Percentiles rank a stretch among this genome's conserved stretches.
phyloP scores from a whole-genome alignment of 257 asterid genomes.

The Nicotiana paniculata region DNA sequence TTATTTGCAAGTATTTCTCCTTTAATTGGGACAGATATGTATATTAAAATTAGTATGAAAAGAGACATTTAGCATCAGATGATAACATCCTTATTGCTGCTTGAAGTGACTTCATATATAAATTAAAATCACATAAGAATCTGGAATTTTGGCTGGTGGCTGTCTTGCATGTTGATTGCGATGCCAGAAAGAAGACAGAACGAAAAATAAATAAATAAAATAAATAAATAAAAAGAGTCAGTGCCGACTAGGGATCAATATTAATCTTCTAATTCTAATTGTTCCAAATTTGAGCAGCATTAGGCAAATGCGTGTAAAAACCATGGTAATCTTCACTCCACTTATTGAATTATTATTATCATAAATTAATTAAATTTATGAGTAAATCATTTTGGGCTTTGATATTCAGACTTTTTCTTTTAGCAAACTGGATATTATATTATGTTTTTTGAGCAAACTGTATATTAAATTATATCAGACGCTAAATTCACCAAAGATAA shows the following conservation, averaged over 20 bases:
- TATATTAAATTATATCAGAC: too few relatives aligned
- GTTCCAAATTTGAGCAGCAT: not conserved
- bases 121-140: constrained; percentile 18
- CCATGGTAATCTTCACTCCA: not conserved
- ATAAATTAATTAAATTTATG: not conserved
- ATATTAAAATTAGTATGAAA: not conserved
- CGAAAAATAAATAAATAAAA: not conserved
- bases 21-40: not conserved
- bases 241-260: not conserved
- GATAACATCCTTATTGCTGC: not conserved
- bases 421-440: too few relatives aligned
- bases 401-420: not conserved
- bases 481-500: not conserved
- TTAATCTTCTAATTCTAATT: not conserved
- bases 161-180: constrained; percentile 29
- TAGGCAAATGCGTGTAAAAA: not conserved
- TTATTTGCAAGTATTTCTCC: not conserved
- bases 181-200: not conserved
- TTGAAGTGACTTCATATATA: not conserved
- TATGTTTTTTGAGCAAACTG: too few relatives aligned
- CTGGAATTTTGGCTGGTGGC: constrained; percentile 42
- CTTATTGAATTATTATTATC: not conserved
- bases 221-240: not conserved
- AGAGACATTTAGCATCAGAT: not conserved
- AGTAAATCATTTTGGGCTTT: too few relatives aligned